A percentile compares a stretch with the other conserved stretches of the same genome.
Conservation (phyloP, 2,329 filamentous ascomycete species). For the Rhynchosporium secalis region DNA sequence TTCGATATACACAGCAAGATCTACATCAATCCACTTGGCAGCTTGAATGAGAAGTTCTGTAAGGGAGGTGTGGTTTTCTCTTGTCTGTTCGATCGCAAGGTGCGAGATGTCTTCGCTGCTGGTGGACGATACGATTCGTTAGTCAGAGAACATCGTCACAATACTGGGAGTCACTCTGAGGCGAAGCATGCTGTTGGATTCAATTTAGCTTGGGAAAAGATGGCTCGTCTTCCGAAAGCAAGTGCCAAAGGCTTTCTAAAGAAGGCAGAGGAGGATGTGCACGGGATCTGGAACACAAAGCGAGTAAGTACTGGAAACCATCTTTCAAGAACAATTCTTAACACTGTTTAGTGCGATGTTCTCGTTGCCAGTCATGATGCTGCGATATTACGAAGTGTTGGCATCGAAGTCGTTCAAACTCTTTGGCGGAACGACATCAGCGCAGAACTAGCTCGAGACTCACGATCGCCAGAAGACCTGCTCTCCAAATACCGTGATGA, state of each 20-base stretch:
- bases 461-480: constrained; percentile 77
- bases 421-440: constrained; percentile 85
- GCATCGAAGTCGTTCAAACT: constrained; percentile 73
- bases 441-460: constrained; percentile 81
- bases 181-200: constrained; percentile 87
- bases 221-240: constrained; percentile 51
- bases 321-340: background rate
- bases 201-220: constrained; percentile 83
- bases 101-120: constrained; percentile 84
- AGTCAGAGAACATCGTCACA: constrained; percentile 79
- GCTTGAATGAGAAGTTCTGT: constrained; percentile 91
- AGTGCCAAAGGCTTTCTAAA: constrained; percentile 64
- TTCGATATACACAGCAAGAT: constrained; percentile 76
- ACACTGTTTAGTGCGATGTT: constrained; percentile 69
- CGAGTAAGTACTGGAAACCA: constrained; percentile 53
- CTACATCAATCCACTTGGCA: constrained; percentile 81
- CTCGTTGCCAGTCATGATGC: constrained; percentile 87
- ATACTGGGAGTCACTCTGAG: constrained; percentile 59
- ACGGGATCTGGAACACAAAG: constrained; percentile 60
- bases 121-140: constrained; percentile 91
- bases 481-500: constrained; percentile 75
- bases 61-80: constrained; percentile 84
- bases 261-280: constrained; percentile 63
- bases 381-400: constrained; percentile 70
- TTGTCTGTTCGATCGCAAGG: constrained; percentile 82